Evolutionary conservation across 1,139 yeast species (phyloP).

Genomic region (Sugiyamaella pinicola): DNA sequence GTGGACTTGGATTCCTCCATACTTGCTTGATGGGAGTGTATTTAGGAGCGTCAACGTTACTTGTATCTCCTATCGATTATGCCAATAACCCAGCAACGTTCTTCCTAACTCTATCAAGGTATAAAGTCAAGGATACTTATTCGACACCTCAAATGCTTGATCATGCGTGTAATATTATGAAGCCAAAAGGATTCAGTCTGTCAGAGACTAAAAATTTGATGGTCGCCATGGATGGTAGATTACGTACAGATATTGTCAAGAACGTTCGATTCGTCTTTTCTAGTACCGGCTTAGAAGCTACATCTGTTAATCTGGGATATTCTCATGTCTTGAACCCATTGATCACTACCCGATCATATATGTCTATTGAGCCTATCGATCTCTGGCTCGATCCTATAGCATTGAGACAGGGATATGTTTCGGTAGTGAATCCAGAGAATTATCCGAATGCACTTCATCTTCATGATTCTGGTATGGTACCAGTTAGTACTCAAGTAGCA

Average conservation of each 20-base stretch:
- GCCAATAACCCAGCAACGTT: slow-evolving; percentile 76
- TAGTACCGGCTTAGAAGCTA: slow-evolving; percentile 64
- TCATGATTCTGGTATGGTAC: slow-evolving; percentile 96
- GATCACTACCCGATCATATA: slow-evolving; percentile 80
- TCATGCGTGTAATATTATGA: slow-evolving; percentile 64
- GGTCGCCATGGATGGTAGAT: slow-evolving; percentile 79
- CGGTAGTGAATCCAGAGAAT: slow-evolving; percentile 73
- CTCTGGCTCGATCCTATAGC: slow-evolving; percentile 86
- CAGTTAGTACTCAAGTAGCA: slow-evolving; percentile 90
- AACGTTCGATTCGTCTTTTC: slow-evolving; percentile 65
- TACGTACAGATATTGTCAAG: slow-evolving; percentile 61
- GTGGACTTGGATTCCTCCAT: slow-evolving; percentile 86
- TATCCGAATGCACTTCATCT: slow-evolving; percentile 70
- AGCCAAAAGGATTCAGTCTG: slow-evolving; percentile 66
- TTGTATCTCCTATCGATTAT: slow-evolving; percentile 77
- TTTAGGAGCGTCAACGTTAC: slow-evolving; percentile 80
- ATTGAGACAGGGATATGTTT: slow-evolving; percentile 81
- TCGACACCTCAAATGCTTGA: slow-evolving; percentile 84
- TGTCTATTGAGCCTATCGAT: slow-evolving; percentile 88
- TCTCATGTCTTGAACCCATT: slow-evolving; percentile 81
- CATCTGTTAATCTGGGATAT: slow-evolving; percentile 76
- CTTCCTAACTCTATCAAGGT: slow-evolving; percentile 69
- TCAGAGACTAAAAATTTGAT: slow-evolving; percentile 75
- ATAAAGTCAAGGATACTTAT: slow-evolving; percentile 83
- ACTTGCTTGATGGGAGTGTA: slow-evolving; percentile 80